These are phyloP conservation scores for Daldinia loculata DNA, from an alignment of 495 filamentous ascomycete genomes.

Conservation along the genomic window DNA sequence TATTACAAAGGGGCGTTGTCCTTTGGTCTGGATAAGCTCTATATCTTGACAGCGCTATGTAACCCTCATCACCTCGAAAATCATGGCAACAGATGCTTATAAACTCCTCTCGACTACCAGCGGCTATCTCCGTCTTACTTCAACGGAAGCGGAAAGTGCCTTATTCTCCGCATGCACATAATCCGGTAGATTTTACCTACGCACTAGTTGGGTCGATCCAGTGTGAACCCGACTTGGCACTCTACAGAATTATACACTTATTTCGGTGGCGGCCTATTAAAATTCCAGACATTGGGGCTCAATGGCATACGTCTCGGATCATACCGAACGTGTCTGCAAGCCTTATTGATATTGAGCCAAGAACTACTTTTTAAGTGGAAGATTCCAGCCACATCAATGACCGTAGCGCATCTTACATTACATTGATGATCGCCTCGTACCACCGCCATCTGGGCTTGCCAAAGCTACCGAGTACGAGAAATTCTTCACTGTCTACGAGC, in stretches of 20 bases:
- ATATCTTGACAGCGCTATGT: background rate
- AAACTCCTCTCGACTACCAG: slow-evolving; percentile 1
- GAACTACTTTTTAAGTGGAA: background rate
- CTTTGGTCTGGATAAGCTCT: background rate
- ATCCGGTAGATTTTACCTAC: slow-evolving; percentile 24
- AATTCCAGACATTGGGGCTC: background rate
- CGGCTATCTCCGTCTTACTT: slow-evolving; percentile 6
- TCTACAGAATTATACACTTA: background rate
- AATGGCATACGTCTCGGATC: slow-evolving; percentile 18
- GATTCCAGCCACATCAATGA: background rate
- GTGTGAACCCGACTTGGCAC: slow-evolving; percentile 33
- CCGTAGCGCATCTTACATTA: slow-evolving; percentile 19
- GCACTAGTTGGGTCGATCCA: slow-evolving; percentile 18
- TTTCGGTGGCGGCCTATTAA: background rate
- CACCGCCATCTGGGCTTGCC: background rate
- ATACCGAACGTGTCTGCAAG: slow-evolving; percentile 30
- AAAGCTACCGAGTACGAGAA: background rate
- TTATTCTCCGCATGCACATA: slow-evolving; percentile 5
- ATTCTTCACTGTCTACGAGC: slow-evolving; percentile 9
- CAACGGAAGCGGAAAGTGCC: slow-evolving; percentile 15
- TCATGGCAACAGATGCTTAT: slow-evolving; percentile 2
- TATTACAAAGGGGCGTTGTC: background rate
- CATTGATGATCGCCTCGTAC: slow-evolving; percentile 18
- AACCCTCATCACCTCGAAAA: background rate
- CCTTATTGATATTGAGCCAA: slow-evolving; percentile 30